These are phyloP conservation scores for Rasamsonia emersonii DNA, from an alignment of 2,329 filamentous ascomycete species.

Conservation along the genomic window DNA sequence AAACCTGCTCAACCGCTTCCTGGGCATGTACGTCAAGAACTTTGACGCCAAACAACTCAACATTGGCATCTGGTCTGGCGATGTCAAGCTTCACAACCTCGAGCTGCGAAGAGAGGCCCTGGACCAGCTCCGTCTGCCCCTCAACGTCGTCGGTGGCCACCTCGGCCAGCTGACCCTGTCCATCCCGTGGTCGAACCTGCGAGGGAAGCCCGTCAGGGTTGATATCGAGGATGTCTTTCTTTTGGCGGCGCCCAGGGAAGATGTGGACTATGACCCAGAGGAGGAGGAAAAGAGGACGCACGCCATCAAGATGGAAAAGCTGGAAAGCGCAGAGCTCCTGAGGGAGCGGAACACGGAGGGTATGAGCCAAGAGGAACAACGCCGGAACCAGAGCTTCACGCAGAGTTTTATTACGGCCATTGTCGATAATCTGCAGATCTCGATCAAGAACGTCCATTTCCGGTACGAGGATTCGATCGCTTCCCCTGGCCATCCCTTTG, in stretches of 20 bases:
- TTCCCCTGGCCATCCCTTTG: conserved; percentile 88
- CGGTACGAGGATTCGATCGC: conserved; percentile 98
- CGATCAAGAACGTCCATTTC: conserved; percentile 95
- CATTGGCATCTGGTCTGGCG: conserved; percentile 97
- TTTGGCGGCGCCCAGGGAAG: conserved; percentile 88
- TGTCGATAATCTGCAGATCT: conserved; percentile 95
- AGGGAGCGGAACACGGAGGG: conserved; percentile 90
- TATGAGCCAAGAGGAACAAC: conserved; percentile 87
- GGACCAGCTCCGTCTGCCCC: conserved; percentile 89
- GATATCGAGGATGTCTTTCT: conserved; percentile 96
- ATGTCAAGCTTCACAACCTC: conserved; percentile 89
- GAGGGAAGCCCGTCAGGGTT: conserved; percentile 88
- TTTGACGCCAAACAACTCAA: conserved; percentile 97
- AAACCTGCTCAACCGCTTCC: conserved; percentile 93
- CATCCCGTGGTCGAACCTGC: conserved; percentile 95
- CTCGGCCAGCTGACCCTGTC: conserved; percentile 83
- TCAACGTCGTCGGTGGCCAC: conserved; percentile 94
- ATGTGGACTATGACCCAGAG: conserved; percentile 83
- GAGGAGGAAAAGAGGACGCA: conserved; percentile 83
- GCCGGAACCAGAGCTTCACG: conserved; percentile 96
- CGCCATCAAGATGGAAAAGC: conserved; percentile 95
- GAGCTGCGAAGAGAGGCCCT: conserved; percentile 90
- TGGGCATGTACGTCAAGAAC: conserved; percentile 99
- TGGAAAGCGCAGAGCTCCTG: conserved; percentile 89
- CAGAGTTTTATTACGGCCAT: conserved; percentile 92